phyloP scores from a whole-genome alignment of 495 filamentous ascomycete species.

The Peziza echinospora region DNA sequence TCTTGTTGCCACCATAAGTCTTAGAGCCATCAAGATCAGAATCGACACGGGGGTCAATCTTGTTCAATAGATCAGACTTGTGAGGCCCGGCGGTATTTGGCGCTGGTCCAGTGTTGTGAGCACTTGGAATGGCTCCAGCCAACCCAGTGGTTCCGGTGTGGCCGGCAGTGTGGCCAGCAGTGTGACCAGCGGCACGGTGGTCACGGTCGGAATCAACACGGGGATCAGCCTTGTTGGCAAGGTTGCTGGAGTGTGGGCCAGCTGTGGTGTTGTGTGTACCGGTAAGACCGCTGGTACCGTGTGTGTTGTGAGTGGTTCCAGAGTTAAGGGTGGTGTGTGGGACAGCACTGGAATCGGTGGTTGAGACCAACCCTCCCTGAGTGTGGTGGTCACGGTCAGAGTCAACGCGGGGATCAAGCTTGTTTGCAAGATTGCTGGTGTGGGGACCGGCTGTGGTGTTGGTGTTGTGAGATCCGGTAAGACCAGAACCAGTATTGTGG shows the following conservation, averaged over 20 bases:
- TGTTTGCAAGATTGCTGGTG: conserved; percentile 29
- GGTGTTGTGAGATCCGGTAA: conserved; percentile 11
- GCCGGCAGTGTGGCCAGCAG: conserved; percentile 3
- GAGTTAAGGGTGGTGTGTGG: conserved; percentile 4
- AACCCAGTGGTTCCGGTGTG: background rate
- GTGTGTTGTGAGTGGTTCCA: conserved; percentile 1
- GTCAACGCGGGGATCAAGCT: conserved; percentile 33
- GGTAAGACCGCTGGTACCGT: conserved; percentile 3
- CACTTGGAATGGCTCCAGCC: background rate
- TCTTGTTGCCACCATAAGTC: conserved; percentile 15
- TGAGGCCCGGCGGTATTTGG: conserved; percentile 25
- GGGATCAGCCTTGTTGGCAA: conserved; percentile 23
- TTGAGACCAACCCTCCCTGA: background rate
- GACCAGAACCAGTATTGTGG: conserved; percentile 14
- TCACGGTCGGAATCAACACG: conserved; percentile 27
- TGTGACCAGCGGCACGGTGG: conserved; percentile 19
- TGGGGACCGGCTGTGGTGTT: conserved; percentile 19
- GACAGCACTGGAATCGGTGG: conserved; percentile 4
- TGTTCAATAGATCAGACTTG: conserved; percentile 28
- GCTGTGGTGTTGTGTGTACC: conserved; percentile 17
- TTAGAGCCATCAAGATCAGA: conserved; percentile 26
- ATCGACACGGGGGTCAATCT: conserved; percentile 26
- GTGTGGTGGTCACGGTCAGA: conserved; percentile 19
- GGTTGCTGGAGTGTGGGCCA: conserved; percentile 25
- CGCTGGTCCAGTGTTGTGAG: conserved; percentile 10